A percentile compares a stretch with the other conserved stretches of the same genome.
Conservation (phyloP, 2,329 filamentous ascomycete species). For the Diaporthe amygdali region DNA sequence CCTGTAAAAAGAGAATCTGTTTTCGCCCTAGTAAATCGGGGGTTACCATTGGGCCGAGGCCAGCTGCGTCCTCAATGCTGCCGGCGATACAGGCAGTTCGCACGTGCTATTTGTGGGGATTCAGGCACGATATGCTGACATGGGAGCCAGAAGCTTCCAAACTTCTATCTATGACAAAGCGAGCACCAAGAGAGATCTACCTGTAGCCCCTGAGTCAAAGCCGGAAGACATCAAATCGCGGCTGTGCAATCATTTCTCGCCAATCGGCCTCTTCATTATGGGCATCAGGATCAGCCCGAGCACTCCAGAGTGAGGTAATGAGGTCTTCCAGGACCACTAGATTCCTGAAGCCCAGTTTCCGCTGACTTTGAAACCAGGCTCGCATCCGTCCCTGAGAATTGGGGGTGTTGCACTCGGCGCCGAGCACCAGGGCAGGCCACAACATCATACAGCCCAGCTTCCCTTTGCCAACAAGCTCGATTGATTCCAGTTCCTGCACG, state of each 20-base stretch:
- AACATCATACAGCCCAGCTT: conserved; percentile 38
- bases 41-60: not conserved
- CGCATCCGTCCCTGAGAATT: conserved; percentile 36
- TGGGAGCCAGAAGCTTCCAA: not conserved
- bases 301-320: not conserved
- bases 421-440: conserved; percentile 41
- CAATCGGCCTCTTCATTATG: not conserved
- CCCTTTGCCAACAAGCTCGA: not conserved
- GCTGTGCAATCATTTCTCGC: not conserved
- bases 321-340: conserved; percentile 36
- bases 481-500: not conserved
- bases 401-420: conserved; percentile 37
- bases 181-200: not conserved
- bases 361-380: conserved; percentile 36
- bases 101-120: not conserved
- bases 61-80: not conserved
- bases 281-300: not conserved
- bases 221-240: not conserved
- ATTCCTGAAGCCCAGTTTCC: conserved; percentile 40
- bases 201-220: not conserved
- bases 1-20: not conserved
- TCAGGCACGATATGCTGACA: not conserved
- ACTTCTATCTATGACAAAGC: not conserved
- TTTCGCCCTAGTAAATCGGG: not conserved
- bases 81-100: not conserved